phyloP scores from a whole-genome alignment of 306 rosid species.

The Phaseolus lunatus region DNA sequence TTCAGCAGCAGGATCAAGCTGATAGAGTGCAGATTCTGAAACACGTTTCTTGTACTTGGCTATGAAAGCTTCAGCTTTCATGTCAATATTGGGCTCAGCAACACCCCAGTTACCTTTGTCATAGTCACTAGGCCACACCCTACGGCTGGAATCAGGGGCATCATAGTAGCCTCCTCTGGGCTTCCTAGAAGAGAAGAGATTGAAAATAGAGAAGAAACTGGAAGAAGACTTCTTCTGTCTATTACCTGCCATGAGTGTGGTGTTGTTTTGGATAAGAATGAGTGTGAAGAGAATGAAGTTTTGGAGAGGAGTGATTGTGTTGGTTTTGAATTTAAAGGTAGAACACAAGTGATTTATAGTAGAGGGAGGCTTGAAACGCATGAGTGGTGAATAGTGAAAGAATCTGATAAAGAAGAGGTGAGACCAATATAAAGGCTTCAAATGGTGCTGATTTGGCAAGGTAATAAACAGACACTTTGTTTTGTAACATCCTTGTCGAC shows the following conservation, averaged over 20 bases:
- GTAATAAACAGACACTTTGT: conserved; percentile 26
- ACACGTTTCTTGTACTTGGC: conserved; percentile 46
- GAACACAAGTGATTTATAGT: conserved; percentile 1
- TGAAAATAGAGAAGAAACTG: conserved; percentile 60
- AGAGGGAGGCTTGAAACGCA: conserved; percentile 8
- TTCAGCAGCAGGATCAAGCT: conserved; percentile 23
- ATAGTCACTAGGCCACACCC: conserved; percentile 67
- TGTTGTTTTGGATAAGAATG: background rate
- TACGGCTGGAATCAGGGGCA: conserved; percentile 40
- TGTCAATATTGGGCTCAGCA: conserved; percentile 67
- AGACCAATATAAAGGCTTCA: conserved; percentile 36
- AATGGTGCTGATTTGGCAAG: conserved; percentile 22
- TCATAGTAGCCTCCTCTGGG: conserved; percentile 35
- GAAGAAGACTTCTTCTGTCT: conserved; percentile 54
- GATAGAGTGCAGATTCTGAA: conserved; percentile 51
- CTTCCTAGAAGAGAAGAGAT: conserved; percentile 51
- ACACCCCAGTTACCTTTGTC: conserved; percentile 60
- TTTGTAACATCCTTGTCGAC: conserved; percentile 32
- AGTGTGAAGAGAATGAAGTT: background rate
- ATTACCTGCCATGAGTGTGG: conserved; percentile 56
- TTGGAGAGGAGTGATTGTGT: background rate
- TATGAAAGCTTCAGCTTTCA: conserved; percentile 63
- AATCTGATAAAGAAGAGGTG: conserved; percentile 37
- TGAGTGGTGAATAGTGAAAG: conserved; percentile 20
- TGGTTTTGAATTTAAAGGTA: conserved; percentile 25